Base-by-base conservation (phyloP, 2,329 filamentous ascomycete genomes). In the Curvularia lunata region DNA sequence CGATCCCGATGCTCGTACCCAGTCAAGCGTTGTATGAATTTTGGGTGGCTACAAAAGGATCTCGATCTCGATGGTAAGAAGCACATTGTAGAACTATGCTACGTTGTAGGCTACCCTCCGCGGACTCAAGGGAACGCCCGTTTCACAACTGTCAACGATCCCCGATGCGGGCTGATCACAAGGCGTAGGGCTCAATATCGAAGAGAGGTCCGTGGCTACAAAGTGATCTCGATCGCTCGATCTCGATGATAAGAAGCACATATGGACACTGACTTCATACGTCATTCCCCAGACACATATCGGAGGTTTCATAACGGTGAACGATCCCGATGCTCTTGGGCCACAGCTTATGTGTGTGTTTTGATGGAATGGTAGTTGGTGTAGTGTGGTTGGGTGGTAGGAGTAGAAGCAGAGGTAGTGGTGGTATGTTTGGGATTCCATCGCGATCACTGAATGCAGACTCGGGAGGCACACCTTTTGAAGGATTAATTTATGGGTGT, bases 111-210 rank as follows among this genome's bases (percentile, higher is more conserved):
- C 34, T 28, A 40, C 28, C 34, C 16, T 25, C 10, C 3, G 18
- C 8, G 18, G 4, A 40, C 21, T 19, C 4, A 23, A 38, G 43
- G 43, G 43, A 40, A 40, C 21, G 47, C 21, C 34, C 23, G 47
- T 49, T 49, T 49, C 34, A 49, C 16, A 40, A 40, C 47, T 25
- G 25, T n/a, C 32, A 49, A 40, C 34, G 47, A 49, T 49, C 18
- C 23, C n/a, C 47, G 47, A 49, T 49, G 23, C 38, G 25, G 21
- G 47, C 21, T 27, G 47, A 27, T 38, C 23, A 27, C 28, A 23
- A 12, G 27, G 43, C 43, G 47, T 28, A 27, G n/a, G 41, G 41
- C 41, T 23, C 27, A 43, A 43, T 28, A 28, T 49, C 5, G 21
- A 25, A 27, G 16, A 7, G 6, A 27, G 21, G 23, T 25, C 10